Base-by-base conservation (phyloP, 2,329 filamentous ascomycete genomes). In the Stagonosporopsis tanaceti region DNA sequence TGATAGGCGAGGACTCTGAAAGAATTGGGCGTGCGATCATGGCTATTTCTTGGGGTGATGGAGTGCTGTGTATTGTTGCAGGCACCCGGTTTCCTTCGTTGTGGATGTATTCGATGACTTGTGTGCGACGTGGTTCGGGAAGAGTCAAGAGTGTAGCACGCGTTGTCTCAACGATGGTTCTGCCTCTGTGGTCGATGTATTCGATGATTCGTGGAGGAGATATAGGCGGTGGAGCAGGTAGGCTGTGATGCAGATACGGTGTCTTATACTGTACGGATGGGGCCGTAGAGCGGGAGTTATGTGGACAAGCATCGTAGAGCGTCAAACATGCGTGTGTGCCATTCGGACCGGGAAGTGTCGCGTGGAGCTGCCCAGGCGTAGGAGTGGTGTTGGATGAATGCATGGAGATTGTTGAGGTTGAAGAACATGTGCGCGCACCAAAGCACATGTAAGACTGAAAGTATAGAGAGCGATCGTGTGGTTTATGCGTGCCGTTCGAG, bases 301-400 rank as follows among this genome's bases (percentile, higher is more conserved):
- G 54, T 17, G 54, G 54, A 38, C 54, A 57, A 22, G 20, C 54
- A 12, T 57, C 38, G 32, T 52, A 52, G 6, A 57, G 42, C 4
- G 42, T 34, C 28, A 57, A 25, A 5, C 54, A 57, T 14, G 42
- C 54, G 4, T 58, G 50, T 11, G 30, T 22, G 37, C 52, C 50
- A 5, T 34, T 6, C 8, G 48, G 38, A 12, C 38, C 47, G 5
- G 47, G 38, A 4, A 57, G 42, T 4, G 37, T 50, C 8, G 42
- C 22, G 17, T 58, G 51, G 34, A 53, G 40, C 39, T 52, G 42
- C 37, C 9, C 34, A 3, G 40, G 20, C 3, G 25, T 27, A 38
- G 48, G 41, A n/a, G n/a, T 28, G 7, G 24, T 39, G 17, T 47
- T 54, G n/a, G 50, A 22, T 7, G 17, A 39, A 44, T 27, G 34